phyloP scores from a whole-genome alignment of 2,329 filamentous ascomycete species.

The Paraphaeosphaeria sporulosa region DNA sequence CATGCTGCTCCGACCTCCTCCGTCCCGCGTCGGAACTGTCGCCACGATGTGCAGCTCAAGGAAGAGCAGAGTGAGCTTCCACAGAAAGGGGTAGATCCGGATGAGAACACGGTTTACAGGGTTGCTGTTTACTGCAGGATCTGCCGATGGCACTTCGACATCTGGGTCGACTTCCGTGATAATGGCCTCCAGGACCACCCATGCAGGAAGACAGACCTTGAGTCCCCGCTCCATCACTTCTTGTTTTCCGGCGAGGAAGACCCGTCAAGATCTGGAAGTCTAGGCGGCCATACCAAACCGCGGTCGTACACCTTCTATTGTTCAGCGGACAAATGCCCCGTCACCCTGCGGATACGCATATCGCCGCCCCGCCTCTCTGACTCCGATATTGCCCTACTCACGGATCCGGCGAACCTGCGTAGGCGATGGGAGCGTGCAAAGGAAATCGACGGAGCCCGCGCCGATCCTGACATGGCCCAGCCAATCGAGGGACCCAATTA shows the following conservation, averaged over 20 bases:
- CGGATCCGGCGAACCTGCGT: conserved; percentile 60
- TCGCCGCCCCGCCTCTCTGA: conserved; percentile 60
- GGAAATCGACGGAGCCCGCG: conserved; percentile 60
- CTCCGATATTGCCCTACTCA: conserved; percentile 60
- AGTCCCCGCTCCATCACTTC: conserved; percentile 70
- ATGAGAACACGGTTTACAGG: conserved; percentile 57
- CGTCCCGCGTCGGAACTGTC: conserved; percentile 58
- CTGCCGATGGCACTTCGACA: conserved; percentile 69
- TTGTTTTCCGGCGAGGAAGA: conserved; percentile 36
- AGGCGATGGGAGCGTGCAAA: conserved; percentile 63
- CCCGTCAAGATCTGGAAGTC: conserved; percentile 15
- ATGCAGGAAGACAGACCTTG: conserved; percentile 53
- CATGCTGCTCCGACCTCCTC: conserved; percentile 36
- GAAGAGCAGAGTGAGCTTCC: conserved; percentile 61
- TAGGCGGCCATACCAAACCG: conserved; percentile 29
- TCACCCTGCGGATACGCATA: conserved; percentile 61
- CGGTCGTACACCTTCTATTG: conserved; percentile 61
- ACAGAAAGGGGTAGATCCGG: conserved; percentile 50
- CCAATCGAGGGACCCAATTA: conserved; percentile 64
- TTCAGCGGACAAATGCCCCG: conserved; percentile 64
- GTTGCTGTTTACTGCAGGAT: conserved; percentile 67
- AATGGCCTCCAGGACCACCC: conserved; percentile 47
- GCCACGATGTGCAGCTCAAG: conserved; percentile 67
- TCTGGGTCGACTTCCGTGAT: conserved; percentile 61
- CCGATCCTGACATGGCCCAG: conserved; percentile 59